phyloP scores from a whole-genome alignment of 352 stramenopile species.

The Peronosclerospora sorghi region DNA sequence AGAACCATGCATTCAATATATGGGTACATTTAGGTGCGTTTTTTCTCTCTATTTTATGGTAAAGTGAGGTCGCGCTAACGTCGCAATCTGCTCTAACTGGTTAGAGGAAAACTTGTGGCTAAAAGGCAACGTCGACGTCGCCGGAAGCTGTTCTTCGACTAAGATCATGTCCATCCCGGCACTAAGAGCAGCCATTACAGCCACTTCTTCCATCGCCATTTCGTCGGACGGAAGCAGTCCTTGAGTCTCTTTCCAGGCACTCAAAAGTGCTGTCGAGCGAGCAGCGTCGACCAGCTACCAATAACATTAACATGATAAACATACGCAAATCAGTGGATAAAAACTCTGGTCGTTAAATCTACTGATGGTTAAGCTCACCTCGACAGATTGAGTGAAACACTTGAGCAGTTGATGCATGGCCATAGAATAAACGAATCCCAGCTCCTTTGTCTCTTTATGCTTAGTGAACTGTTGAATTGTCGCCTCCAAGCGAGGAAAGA shows the following conservation, averaged over 20 bases:
- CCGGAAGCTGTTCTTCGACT: slow-evolving; percentile 52
- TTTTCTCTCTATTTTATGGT: slow-evolving; percentile 12
- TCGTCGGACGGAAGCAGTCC: slow-evolving; percentile 17
- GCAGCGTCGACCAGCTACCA: slow-evolving; percentile 40
- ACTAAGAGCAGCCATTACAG: slow-evolving; percentile 37
- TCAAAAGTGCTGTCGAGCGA: slow-evolving; percentile 33
- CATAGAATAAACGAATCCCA: slow-evolving; percentile 74
- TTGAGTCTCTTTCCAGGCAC: slow-evolving; percentile 20
- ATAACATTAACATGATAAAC: neutral
- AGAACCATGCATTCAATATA: no score
- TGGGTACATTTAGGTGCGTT: neutral
- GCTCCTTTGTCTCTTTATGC: slow-evolving; percentile 57
- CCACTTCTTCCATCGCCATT: slow-evolving; percentile 37
- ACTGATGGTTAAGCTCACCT: slow-evolving; percentile 29
- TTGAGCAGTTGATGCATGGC: slow-evolving; percentile 68
- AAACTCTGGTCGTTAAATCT: neutral
- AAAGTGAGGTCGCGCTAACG: slow-evolving; percentile 25
- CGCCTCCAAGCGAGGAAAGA: slow-evolving; percentile 54
- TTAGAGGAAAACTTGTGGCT: no score
- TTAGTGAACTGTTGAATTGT: slow-evolving; percentile 42
- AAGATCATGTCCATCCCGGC: slow-evolving; percentile 49
- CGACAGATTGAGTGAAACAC: slow-evolving; percentile 67
- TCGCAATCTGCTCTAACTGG: no score
- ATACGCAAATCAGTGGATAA: slow-evolving; percentile 3
- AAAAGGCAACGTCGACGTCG: slow-evolving; percentile 25